Base-by-base conservation (phyloP, 2,329 filamentous ascomycete genomes). In the Raffaelea deltoideospora region DNA sequence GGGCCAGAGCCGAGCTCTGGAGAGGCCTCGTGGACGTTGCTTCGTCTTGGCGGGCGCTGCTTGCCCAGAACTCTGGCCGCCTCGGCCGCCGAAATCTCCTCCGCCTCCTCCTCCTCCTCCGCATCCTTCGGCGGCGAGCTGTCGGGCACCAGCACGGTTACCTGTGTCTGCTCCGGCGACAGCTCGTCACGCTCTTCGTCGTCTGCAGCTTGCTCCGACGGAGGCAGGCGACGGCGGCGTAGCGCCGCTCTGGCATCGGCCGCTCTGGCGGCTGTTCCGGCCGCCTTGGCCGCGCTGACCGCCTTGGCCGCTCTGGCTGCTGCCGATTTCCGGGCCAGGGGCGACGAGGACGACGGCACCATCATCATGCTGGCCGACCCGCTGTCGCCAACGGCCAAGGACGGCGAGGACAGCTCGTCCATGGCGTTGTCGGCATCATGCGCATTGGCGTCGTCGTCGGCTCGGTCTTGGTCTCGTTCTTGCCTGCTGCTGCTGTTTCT, bases 41-140 rank as follows among this genome's bases (percentile, higher is more conserved):
- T 61, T 13, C 48, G 45, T 30, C 63, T 58, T 3, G 52, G n/a
- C n/a, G n/a, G 54, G 1, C 64, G 61, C 43, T 67, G 70, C 35
- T 50, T 56, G 7, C 61, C 57, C 8, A 68, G 47, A 1, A 39
- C 44, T 37, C 49, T 46, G 3, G 65, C 65, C 4, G 62, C 61
- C 43, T 68, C 61, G 5, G 48, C 42, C 3, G 51, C 59, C 27
- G 55, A 50, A 14, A 69, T 57, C 33, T 66, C 61, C 34, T 67
- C 56, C 1, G 62, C 65, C 33, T 56, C 51, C 10, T 58, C 49
- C 10, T 9, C 10, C 9, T 38, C 40, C 4, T 37, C 31, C n/a
- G 11, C 20, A 15, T 24, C 34, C 13, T 42, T 37, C 4, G 34
- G 14, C 29, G 26, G 26, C n/a, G n/a, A n/a, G n/a, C n/a, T n/a